These are phyloP conservation scores for Maudiozyma serrabonitensis DNA, from an alignment of 805 yeast species.

Conservation along the genomic window DNA sequence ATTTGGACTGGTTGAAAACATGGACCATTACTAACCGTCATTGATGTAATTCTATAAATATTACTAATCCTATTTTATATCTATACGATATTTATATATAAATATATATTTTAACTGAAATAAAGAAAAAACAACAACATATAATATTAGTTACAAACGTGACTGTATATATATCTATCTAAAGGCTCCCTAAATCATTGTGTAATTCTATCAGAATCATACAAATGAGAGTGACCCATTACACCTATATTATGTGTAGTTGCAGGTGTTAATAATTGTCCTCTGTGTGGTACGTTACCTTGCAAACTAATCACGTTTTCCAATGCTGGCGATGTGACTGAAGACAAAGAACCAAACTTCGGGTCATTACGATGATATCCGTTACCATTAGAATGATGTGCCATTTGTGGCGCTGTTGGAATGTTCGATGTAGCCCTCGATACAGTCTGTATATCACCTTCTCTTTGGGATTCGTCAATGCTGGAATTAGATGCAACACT, in stretches of 20 bases:
- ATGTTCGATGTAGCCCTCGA: conserved; percentile 3
- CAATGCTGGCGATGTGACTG: conserved; percentile 19
- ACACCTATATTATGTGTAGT: conserved; percentile 21
- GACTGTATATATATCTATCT: background rate
- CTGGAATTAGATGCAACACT: background rate
- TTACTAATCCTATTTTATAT: background rate
- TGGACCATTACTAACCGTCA: conserved; percentile 35
- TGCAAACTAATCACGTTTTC: conserved; percentile 24
- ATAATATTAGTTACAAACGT: no score
- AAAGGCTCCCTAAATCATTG: conserved; percentile 11
- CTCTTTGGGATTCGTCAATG: background rate
- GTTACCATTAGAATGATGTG: conserved; percentile 12
- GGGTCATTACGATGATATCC: background rate
- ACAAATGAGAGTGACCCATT: conserved; percentile 17
- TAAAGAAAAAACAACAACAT: background rate
- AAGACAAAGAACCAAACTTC: conserved; percentile 2
- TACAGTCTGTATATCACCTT: background rate
- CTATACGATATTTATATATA: background rate
- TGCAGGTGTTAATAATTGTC: conserved; percentile 24
- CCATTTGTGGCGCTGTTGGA: conserved; percentile 21
- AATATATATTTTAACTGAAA: background rate
- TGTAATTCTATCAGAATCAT: conserved; percentile 27
- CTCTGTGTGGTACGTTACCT: conserved; percentile 23
- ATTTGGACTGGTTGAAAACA: conserved; percentile 39
- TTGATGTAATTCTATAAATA: background rate